Percentiles rank a stretch among this genome's conserved stretches.
phyloP scores from a whole-genome alignment of 345 rosid genomes.

The Eutrema yunnanense region DNA sequence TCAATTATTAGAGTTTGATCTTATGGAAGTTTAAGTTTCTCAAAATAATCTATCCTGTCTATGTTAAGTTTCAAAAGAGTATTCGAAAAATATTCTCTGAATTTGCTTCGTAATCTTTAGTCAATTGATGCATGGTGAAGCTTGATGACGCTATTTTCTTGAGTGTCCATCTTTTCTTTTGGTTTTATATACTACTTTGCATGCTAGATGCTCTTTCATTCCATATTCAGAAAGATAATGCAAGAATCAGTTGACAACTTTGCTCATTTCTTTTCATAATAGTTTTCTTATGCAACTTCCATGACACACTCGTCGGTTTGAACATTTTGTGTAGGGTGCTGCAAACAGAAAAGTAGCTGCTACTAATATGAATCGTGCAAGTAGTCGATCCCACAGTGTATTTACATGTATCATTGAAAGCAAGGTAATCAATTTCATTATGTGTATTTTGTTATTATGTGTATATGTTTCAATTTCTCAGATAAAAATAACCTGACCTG shows the following conservation, averaged over 20 bases:
- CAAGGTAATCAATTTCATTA: slow-evolving; percentile 45
- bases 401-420: slow-evolving; percentile 95
- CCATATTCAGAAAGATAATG: neutral
- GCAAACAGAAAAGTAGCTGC: slow-evolving; percentile 98
- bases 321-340: slow-evolving; percentile 60
- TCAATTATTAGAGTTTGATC: neutral
- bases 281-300: slow-evolving; percentile 4
- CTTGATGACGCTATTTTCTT: neutral
- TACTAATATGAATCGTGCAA: slow-evolving; percentile 94
- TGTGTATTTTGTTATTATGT: neutral
- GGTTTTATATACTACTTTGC: neutral
- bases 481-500: neutral
- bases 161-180: neutral
- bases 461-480: neutral
- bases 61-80: neutral
- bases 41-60: neutral
- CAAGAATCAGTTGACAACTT: neutral
- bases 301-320: neutral
- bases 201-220: neutral
- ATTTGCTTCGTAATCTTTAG: neutral
- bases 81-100: neutral
- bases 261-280: neutral
- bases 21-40: neutral
- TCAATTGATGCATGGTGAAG: slow-evolving; percentile 2
- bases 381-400: slow-evolving; percentile 99